Evolutionary conservation across 306 rosid genomes (phyloP), one percentile per base, ranked within the genome.

Genomic region (Castanea crenata): DNA sequence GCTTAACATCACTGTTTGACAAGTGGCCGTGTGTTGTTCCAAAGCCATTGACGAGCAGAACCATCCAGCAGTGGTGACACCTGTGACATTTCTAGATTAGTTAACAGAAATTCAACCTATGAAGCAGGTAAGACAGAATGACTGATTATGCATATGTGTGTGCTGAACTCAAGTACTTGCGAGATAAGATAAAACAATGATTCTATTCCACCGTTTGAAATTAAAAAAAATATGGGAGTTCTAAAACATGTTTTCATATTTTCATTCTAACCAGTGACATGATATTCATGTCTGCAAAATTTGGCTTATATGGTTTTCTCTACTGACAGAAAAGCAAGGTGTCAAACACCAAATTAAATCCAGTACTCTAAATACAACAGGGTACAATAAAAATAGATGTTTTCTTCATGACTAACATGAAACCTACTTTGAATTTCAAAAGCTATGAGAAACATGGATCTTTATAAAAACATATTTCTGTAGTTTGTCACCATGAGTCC

Each of bases 21-120:
- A 52, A 91, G 76, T 4, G 94, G 92, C 15, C 85, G 77, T 32
- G 99, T 95, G 85, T 93, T 95, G 90, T 85, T 75, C 99, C 94
- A 86, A 74, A 95, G 97, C 99, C 99, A 95, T 72, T 90, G 80
- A 74, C 80, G 77, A 76, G 98, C 92, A 73, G 90, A 87, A 71
- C 88, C 98, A 73, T 90, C 93, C 64, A 93, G 79, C 86, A 95
- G 80, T 2, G 97, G 92, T 34, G 99, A 92, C 68, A 95, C 96
- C 99, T 95, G 90, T 5, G 35, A 79, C 61, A 75, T 78, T 54
- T 71, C 56, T 49, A 71, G 20, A 57, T 82, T 69, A 78, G 83
- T 59, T 14, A 82, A 6, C 51, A 67, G n/a, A 67, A 65, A 67
- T 49, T 49, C 54, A 10, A 49, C 16, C 3, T 1, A 67, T 3